Base-by-base conservation (phyloP, 148 eudicot species). In the Nepenthes mirabilis region DNA sequence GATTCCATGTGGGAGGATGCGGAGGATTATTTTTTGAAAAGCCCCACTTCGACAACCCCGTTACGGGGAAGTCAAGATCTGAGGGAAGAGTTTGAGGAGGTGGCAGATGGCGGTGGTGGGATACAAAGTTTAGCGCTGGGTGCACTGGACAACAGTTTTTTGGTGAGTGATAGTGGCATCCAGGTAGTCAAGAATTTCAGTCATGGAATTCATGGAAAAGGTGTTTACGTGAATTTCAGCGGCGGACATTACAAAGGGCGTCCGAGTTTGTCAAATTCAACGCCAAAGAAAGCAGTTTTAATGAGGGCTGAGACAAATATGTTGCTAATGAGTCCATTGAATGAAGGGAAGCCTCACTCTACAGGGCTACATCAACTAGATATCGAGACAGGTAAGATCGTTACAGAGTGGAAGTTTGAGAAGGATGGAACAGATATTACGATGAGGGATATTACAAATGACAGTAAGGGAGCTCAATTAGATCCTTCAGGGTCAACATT, bases 161-260 rank as follows among this genome's bases (percentile, higher is more conserved):
- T 89, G 54, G 97, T 93, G 36, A 78, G 79, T 64, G 80, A 77
- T 61, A 72, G 74, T 14, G 90, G 97, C 32, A 88, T 93, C 63
- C 99, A 93, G 67, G 99, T 93, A 47, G 99, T 93, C 14, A 93
- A 86, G 86, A 93, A 93, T 58, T 93, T 89, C 49, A 90, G 82
- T 33, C 99, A 93, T 65, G 99, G 99, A 12, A 84, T 93, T 43
- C 99, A 93, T 63, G 99, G 99, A 32, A 93, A 93, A 59, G 97
- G 99, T 1, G 95, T 86, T 34, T 82, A 76, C 67, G 97, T 93
- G 3, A 93, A 86, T 70, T 93, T 84, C 65, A 90, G 87, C 60
- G 66, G 36, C 50, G 70, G 77, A 0, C 65, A 68, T 43, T 56
- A 51, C 11, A 47, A 66, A 48, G 68, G 71, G 56, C 45, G 72